Evolutionary conservation across 345 rosid genomes (phyloP), one percentile per base, ranked within the genome.

Genomic region (Syzygium oleosum): DNA sequence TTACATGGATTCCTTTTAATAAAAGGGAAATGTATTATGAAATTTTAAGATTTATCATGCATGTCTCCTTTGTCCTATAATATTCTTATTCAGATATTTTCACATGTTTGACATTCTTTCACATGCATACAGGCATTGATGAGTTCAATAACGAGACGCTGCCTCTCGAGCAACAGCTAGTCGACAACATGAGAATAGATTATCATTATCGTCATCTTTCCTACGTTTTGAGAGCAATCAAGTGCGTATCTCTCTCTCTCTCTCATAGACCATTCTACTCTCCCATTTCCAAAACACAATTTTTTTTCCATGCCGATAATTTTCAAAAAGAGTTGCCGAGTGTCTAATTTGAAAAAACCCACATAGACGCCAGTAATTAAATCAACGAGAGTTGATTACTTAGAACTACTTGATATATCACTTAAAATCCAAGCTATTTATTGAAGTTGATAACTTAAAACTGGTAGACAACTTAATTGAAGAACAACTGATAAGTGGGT

Each of bases 141-240:
- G 93, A 92, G 84, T 31, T n/a, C 11, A 89, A 92, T 78, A 87
- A 93, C 77, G 84, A 87, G 4, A 85, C 91, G 22, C 25, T 89
- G 49, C 77, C 93, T 1, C 51, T 93, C 0, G 87, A 92, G 84
- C 89, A 93, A 52, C 90, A 91, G 43, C 89, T 93, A 3, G 88
- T 23, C 41, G 94, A 93, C 56, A 53, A 77, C 34, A 65, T 46
- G 86, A 93, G 94, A 86, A 87, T 93, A 41, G 87, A 87, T 77
- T 92, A 89, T 68, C 79, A 92, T 38, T 73, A 87, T 58, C 79
- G 27, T 13, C 94, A 93, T 73, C 91, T 93, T 38, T 61, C 52
- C 25, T 92, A 85, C 52, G 87, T 93, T 54, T 52, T 7, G 58
- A 87, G 21, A 49, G 91, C 92, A 22, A 93, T 93, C 87, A 21